Evolutionary conservation across 805 yeast species (phyloP).

Genomic region (Lipomyces sp.): DNA sequence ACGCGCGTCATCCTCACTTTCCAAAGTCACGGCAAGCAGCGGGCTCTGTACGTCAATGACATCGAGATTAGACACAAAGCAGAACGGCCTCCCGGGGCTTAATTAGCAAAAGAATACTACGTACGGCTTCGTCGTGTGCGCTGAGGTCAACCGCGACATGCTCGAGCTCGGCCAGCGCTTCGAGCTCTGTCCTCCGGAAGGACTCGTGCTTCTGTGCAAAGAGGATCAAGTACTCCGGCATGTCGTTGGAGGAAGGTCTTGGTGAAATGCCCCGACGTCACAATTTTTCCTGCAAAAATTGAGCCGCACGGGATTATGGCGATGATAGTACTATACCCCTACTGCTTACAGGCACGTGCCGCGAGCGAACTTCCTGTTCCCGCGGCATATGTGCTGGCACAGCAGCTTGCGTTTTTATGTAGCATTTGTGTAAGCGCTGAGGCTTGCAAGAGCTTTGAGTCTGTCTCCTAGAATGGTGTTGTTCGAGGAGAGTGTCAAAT

Average conservation of each 20-base stretch:
- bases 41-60: constrained; percentile 45
- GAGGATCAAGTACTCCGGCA: constrained; percentile 66
- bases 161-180: constrained; percentile 70
- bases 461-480: too few species aligned
- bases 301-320: too few species aligned
- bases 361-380: too few species aligned
- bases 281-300: too few species aligned
- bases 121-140: constrained; percentile 49
- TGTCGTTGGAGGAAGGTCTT: background rate
- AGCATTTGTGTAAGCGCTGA: too few species aligned
- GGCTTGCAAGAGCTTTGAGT: too few species aligned
- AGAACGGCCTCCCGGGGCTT: background rate
- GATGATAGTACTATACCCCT: too few species aligned
- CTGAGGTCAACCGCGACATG: constrained; percentile 57
- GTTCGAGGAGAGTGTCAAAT: too few species aligned
- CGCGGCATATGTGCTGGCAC: too few species aligned
- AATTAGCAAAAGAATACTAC: background rate
- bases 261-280: background rate
- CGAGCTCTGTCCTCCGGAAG: constrained; percentile 79
- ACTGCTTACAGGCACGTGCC: too few species aligned
- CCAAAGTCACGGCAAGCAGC: constrained; percentile 64
- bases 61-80: background rate
- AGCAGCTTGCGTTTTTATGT: too few species aligned
- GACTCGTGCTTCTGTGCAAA: constrained; percentile 80
- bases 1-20: constrained; percentile 63